Evolutionary conservation across 305 asterid species (phyloP), one percentile per base, ranked within the genome.

Genomic region (Fraxinus floribunda): DNA sequence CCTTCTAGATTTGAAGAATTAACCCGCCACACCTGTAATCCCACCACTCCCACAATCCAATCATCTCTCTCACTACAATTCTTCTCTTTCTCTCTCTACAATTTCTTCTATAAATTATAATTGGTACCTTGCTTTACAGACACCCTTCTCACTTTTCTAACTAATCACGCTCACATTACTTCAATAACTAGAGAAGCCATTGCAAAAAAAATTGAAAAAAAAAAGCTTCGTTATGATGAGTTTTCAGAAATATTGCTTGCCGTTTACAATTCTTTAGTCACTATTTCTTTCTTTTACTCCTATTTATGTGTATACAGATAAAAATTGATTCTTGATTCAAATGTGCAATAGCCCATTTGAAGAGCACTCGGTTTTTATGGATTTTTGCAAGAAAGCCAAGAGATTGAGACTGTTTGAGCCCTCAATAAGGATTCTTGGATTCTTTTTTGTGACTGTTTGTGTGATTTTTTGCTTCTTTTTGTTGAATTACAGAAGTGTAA

Each of bases 331-430:
- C 93, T 87, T 84, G 85, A 77, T 79, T 49, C 77, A 84, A 79
- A 92, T 88, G 95, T 79, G 84, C n/a, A 82, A 77, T 29, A 83
- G 80, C 84, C 93, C 91, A 84, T 81, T 87, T 83, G 84, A 77
- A 1, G 90, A 87, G 73, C 81, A 49, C 11, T 75, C 83, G 16
- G 88, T 64, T 18, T 52, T 85, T 77, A 80, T 83, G 13, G 89
- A 86, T 78, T 75, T 90, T 4, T 87, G 83, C 92, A 95, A 91
- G 91, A 94, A 86, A 84, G 76, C 89, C 83, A 95, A 95, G 91
- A 86, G 94, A n/a, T 90, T 94, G 5, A 89, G 95, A 87, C 76
- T 93, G 38, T 92, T 94, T 46, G 98, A 95, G 73, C 97, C 98
- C 62, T 93, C 96, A 1, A 79, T 93, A 7, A 94, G 94, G 74